A percentile compares a stretch with the other conserved stretches of the same genome.
These are phyloP conservation scores for Barnettozyma hawaiiensis DNA, from an alignment of 1,139 yeast genomes.

Conservation along the genomic window DNA sequence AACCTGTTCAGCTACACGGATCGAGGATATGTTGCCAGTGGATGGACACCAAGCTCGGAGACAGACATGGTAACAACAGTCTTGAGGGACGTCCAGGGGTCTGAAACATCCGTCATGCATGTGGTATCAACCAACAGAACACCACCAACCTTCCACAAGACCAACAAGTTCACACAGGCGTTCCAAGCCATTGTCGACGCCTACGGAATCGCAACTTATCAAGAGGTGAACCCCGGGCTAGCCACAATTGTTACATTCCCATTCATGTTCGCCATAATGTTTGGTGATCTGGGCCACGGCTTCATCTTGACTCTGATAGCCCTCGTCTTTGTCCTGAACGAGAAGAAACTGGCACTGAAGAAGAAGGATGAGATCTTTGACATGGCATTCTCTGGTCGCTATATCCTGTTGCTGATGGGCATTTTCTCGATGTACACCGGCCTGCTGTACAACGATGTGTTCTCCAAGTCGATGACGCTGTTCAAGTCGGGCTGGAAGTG, in stretches of 20 bases:
- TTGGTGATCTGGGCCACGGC: conserved; percentile 98
- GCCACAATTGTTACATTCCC: conserved; percentile 96
- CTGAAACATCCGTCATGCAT: conserved; percentile 60
- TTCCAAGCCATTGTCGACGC: conserved; percentile 78
- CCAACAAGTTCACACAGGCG: conserved; percentile 70
- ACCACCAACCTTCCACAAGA: conserved; percentile 76
- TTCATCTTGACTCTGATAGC: conserved; percentile 73
- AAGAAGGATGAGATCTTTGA: conserved; percentile 90
- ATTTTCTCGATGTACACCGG: conserved; percentile 92
- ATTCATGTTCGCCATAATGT: conserved; percentile 98
- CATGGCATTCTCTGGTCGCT: conserved; percentile 93
- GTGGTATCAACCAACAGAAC: conserved; percentile 59
- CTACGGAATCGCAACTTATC: conserved; percentile 89
- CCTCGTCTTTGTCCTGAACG: conserved; percentile 61
- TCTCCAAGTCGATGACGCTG: conserved; percentile 82
- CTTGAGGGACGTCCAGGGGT: conserved; percentile 35
- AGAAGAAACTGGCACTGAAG: conserved; percentile 55
- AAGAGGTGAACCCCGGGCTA: conserved; percentile 93
- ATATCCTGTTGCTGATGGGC: conserved; percentile 88
- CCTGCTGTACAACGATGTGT: conserved; percentile 83
- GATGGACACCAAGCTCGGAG: conserved; percentile 72
- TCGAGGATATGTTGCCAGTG: conserved; percentile 64
- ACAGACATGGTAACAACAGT: conserved; percentile 28
- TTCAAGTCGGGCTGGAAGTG: conserved; percentile 90
- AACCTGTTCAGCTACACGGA: conserved; percentile 54